Evolutionary conservation across 208 protist genomes (phyloP).

Genomic region (Phytomonas serpens): DNA sequence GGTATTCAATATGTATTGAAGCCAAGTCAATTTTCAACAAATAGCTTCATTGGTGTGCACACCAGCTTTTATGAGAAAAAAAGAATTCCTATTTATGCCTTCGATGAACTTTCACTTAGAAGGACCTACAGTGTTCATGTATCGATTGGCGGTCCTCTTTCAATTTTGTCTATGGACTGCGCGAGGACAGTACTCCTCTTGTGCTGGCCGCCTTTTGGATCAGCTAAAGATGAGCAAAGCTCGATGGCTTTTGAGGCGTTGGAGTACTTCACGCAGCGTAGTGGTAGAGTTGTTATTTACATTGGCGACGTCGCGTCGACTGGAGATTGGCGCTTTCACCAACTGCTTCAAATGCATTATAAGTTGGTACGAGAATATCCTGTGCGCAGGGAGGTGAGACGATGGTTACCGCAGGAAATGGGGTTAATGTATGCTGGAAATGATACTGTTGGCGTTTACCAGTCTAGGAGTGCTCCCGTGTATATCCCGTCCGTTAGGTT

Average conservation of each 20-base stretch:
- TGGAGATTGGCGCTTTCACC: conserved; percentile 86
- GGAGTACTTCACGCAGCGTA: conserved; percentile 71
- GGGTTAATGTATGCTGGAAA: conserved; percentile 84
- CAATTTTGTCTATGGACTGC: conserved; percentile 68
- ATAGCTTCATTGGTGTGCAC: conserved; percentile 64
- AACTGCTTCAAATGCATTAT: conserved; percentile 76
- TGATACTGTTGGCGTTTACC: conserved; percentile 85
- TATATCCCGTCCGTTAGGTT: neutral
- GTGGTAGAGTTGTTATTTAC: conserved; percentile 75
- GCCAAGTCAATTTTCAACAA: conserved; percentile 19
- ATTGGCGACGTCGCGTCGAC: conserved; percentile 81
- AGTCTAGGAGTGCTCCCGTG: conserved; percentile 18
- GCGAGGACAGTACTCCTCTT: conserved; percentile 62
- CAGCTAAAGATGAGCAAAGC: conserved; percentile 76
- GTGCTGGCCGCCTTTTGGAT: conserved; percentile 87
- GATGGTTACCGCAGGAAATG: conserved; percentile 85
- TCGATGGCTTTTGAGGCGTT: conserved; percentile 89
- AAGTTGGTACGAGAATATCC: conserved; percentile 71
- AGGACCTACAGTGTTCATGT: conserved; percentile 79
- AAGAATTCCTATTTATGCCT: conserved; percentile 64
- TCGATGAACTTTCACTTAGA: conserved; percentile 68
- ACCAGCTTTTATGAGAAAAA: conserved; percentile 36
- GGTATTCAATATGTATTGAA: conserved; percentile 12
- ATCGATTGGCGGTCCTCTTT: conserved; percentile 63
- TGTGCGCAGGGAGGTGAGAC: conserved; percentile 78